Percentiles rank a stretch among this genome's conserved stretches.
phyloP scores from a whole-genome alignment of 148 eudicot genomes.

The Beta vulgaris region DNA sequence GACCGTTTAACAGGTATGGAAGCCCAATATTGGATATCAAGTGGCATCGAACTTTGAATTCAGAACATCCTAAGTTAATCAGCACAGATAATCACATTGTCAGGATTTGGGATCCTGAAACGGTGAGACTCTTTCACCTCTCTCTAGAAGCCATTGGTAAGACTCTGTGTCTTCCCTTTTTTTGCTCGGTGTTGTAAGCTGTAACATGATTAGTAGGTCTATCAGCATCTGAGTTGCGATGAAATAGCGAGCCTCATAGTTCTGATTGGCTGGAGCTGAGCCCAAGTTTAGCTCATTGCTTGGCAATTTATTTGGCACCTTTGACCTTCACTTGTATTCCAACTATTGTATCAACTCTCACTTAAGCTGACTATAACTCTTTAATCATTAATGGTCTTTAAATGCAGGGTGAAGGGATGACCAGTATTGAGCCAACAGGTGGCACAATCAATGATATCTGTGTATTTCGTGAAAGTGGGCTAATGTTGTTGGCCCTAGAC shows the following conservation, averaged over 20 bases:
- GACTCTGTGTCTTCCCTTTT: background rate
- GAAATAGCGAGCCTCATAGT: too few species aligned
- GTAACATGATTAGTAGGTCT: background rate
- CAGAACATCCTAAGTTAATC: constrained; percentile 60
- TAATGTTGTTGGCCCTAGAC: constrained; percentile 82
- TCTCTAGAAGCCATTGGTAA: background rate
- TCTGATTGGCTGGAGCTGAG: background rate
- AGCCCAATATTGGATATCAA: constrained; percentile 79
- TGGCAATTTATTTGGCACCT: background rate
- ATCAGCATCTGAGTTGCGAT: too few species aligned
- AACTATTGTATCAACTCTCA: background rate
- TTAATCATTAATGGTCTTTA: constrained; percentile 1
- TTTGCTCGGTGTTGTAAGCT: background rate
- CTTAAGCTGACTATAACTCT: background rate
- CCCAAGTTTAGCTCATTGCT: constrained; percentile 7
- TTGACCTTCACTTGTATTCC: background rate
- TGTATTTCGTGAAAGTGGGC: constrained; percentile 69
- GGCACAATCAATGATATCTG: constrained; percentile 87
- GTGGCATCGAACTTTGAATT: constrained; percentile 84
- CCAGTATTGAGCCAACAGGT: constrained; percentile 90
- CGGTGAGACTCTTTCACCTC: constrained; percentile 47
- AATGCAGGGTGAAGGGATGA: constrained; percentile 90
- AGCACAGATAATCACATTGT: constrained; percentile 78
- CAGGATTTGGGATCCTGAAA: constrained; percentile 93
- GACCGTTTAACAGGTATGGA: constrained; percentile 63